Base-by-base conservation (phyloP, 2,329 filamentous ascomycete species). In the Didymella keratinophila region DNA sequence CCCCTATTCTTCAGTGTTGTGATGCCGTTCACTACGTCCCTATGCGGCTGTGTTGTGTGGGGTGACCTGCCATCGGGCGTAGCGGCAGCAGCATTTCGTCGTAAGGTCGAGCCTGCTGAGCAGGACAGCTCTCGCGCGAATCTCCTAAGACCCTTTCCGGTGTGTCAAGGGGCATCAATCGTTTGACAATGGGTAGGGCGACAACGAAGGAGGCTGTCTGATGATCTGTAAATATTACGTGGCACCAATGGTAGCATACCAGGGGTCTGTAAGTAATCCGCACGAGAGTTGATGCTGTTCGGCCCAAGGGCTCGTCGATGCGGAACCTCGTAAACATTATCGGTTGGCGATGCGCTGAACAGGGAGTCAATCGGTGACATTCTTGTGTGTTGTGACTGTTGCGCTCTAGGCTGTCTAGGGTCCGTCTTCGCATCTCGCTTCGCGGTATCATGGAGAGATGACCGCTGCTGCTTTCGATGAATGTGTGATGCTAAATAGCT, bases 61-160 rank as follows among this genome's bases (percentile, higher is more conserved):
- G 56, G 52, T 59, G 30, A 59, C 51, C 56, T 59, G 39, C 56
- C 30, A 47, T 30, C 34, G n/a, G 39, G 45, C 51, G 51, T 28
- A 51, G 51, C 46, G 21, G 52, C 34, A 56, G 52, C 46, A 56
- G 46, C 27, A 44, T 51, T 42, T 56, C 46, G 30, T 56, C 23
- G 28, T 11, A 18, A 60, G 21, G n/a, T 59, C 28, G 27, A 49
- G 51, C 34, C 48, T 60, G 52, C 28, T 52, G 23, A 53, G 48
- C 44, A 57, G 36, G 37, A 57, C 41, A 51, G 44, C 48, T 52
- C n/a, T 41, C 20, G 6, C 23, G 49, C 18, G 47, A 46, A 51
- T 44, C 68, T 77, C 70, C 71, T 76, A 28, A 53, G 56, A 53
- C 56, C 43, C 52, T 53, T 20, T 58, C 44, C 8, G 44, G 36